A percentile compares a stretch with the other conserved stretches of the same genome.
Evolutionary conservation across 371 early-diverging fungal species (phyloP).

Genomic region (Apophysomyces trapeziformis): DNA sequence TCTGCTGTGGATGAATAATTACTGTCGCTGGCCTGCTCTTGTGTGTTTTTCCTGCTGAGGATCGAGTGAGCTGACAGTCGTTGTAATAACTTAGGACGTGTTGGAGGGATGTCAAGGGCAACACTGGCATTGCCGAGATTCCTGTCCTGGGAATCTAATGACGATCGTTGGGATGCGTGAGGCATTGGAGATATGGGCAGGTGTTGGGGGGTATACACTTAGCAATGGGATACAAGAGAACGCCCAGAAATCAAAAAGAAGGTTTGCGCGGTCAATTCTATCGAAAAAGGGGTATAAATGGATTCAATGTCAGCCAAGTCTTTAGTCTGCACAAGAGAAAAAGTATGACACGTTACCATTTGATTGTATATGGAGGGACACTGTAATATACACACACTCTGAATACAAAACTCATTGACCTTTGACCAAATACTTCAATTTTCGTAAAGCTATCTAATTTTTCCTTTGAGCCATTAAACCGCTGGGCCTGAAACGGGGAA

Average conservation of each 20-base stretch:
- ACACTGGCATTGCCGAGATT: not conserved
- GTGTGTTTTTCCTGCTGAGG: not conserved
- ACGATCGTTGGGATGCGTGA: not conserved
- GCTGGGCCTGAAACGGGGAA: too few species aligned
- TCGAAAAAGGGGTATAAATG: not conserved
- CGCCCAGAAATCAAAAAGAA: not conserved
- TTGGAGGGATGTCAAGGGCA: not conserved
- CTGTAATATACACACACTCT: too few species aligned
- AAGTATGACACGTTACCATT: not conserved
- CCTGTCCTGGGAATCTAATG: not conserved
- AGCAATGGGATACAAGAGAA: not conserved
- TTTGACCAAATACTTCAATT: too few species aligned
- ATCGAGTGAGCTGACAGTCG: slow-evolving; percentile 6
- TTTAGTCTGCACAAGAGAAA: not conserved
- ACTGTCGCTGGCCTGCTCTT: not conserved
- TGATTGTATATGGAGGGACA: not conserved
- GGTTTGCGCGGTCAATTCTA: not conserved
- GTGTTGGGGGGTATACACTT: not conserved
- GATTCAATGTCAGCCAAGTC: not conserved
- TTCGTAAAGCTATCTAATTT: too few species aligned
- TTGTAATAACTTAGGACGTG: not conserved
- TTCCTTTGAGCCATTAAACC: too few species aligned
- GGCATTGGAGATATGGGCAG: not conserved
- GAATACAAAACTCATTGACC: too few species aligned
- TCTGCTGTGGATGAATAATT: not conserved